Base-by-base conservation (phyloP, 495 filamentous ascomycete genomes). In the Chaetomidium leptoderma region DNA sequence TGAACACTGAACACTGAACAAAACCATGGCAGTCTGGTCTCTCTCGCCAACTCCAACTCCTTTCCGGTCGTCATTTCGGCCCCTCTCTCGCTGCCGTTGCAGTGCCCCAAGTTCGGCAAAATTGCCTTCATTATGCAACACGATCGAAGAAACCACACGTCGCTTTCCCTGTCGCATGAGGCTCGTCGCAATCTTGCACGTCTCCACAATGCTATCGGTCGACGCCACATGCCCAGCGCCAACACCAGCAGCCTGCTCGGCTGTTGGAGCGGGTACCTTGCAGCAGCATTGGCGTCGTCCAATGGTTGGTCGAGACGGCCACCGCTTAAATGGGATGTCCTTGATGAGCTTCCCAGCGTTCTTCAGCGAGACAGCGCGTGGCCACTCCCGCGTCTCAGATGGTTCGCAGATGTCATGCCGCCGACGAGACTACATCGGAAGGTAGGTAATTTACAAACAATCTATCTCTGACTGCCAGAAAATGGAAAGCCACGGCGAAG, bases 21-120 rank as follows among this genome's bases (percentile, higher is more conserved):
- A 11, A n/a, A 14, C 19, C 6, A 27, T 51, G 23, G 24, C 23
- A 47, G n/a, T 16, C 3, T n/a, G n/a, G n/a, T n/a, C n/a, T n/a
- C n/a, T n/a, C n/a, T n/a, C n/a, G n/a, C n/a, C n/a, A n/a, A n/a
- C n/a, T n/a, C n/a, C n/a, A n/a, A n/a, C 13, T 4, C 3, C 42
- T 36, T n/a, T 39, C 49, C 42, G 48, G 54, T n/a, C 42, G 27
- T 62, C 49, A 58, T 58, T 47, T 58, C 59, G 60, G 60, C 36
- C 23, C 0, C 35, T 58, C 39, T 43, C 37, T 27, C 49, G n/a
- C 14, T 46, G 47, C 43, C 45, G 54, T 62, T 58, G 59, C 59
- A 62, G 17, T 45, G 23, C 54, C 14, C 39, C n/a, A 46, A 33
- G 50, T 23, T 48, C 37, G 60, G 60, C 55, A 62, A 55, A 62